Evolutionary conservation across 2,329 filamentous ascomycete genomes (phyloP).

Genomic region (Fusarium anguioides): DNA sequence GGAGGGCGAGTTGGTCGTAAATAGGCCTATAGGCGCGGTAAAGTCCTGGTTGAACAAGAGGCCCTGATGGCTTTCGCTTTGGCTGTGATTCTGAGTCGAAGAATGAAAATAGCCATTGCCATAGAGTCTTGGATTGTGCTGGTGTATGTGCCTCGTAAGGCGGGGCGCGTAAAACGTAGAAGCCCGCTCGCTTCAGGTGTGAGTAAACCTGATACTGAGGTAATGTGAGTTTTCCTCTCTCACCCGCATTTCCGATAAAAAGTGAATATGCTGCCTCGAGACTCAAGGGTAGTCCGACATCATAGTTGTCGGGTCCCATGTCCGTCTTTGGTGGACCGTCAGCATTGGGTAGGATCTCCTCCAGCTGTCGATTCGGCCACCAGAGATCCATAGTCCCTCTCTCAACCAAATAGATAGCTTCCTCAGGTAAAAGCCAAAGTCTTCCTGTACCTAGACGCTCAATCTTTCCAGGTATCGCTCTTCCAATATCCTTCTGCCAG

Average conservation of each 20-base stretch:
- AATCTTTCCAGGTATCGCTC: conserved; percentile 66
- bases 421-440: conserved; percentile 89
- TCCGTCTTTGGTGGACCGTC: conserved; percentile 40
- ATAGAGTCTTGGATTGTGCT: conserved; percentile 50
- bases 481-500: conserved; percentile 82
- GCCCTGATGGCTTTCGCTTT: conserved; percentile 58
- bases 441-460: conserved; percentile 68
- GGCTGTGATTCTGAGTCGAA: conserved; percentile 48
- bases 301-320: conserved; percentile 57
- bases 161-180: conserved; percentile 79
- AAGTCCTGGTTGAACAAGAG: conserved; percentile 70
- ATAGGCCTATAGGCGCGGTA: conserved; percentile 76
- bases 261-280: conserved; percentile 90
- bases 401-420: conserved; percentile 90
- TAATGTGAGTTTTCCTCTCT: conserved; percentile 70
- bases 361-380: conserved; percentile 74
- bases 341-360: conserved; percentile 57
- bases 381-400: conserved; percentile 87
- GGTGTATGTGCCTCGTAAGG: conserved; percentile 38
- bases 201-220: conserved; percentile 91
- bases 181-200: conserved; percentile 84
- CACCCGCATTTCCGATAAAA: conserved; percentile 77
- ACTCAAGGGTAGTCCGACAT: conserved; percentile 83
- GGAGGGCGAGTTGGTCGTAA: conserved; percentile 79
- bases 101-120: conserved; percentile 66